Conservation (phyloP, 306 rosid genomes). For the Prinsepia uniflora region DNA sequence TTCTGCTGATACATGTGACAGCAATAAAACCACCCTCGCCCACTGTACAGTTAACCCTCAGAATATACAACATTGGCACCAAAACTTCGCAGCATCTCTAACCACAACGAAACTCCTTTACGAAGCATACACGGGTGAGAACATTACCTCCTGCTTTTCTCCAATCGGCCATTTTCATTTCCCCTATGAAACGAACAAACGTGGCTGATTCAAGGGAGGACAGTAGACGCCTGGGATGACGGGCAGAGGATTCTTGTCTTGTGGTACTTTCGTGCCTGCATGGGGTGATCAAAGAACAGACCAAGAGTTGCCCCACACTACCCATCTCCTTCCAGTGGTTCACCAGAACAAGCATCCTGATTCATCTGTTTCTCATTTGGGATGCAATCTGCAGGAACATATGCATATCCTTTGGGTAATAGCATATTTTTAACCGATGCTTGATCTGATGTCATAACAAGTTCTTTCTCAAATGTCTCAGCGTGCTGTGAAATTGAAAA, state of each 20-base stretch:
- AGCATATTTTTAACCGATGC: conserved; percentile 85
- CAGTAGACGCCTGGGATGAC: neutral
- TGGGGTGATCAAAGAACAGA: conserved; percentile 27
- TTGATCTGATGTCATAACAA: conserved; percentile 97
- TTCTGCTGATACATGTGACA: conserved; percentile 37
- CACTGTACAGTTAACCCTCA: conserved; percentile 71
- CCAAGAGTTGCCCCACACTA: conserved; percentile 30
- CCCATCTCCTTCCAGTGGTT: conserved; percentile 50
- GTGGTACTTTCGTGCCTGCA: conserved; percentile 29
- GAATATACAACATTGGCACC: conserved; percentile 63
- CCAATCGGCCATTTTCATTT: conserved; percentile 19
- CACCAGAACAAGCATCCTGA: conserved; percentile 54
- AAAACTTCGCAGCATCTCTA: conserved; percentile 38
- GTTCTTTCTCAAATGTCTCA: conserved; percentile 82
- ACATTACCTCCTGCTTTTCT: conserved; percentile 11
- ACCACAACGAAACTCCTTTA: conserved; percentile 27
- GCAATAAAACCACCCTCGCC: conserved; percentile 46
- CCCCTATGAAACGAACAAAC: neutral
- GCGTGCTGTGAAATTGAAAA: conserved; percentile 49
- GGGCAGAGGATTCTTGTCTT: conserved; percentile 24
- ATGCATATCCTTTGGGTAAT: conserved; percentile 90
- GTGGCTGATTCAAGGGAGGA: neutral
- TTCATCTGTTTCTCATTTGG: conserved; percentile 67
- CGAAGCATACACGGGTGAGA: conserved; percentile 29
- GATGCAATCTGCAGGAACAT: conserved; percentile 93